Evolutionary conservation across 768 basidiomycete species (phyloP).

Genomic region (Leccinum imitatum): DNA sequence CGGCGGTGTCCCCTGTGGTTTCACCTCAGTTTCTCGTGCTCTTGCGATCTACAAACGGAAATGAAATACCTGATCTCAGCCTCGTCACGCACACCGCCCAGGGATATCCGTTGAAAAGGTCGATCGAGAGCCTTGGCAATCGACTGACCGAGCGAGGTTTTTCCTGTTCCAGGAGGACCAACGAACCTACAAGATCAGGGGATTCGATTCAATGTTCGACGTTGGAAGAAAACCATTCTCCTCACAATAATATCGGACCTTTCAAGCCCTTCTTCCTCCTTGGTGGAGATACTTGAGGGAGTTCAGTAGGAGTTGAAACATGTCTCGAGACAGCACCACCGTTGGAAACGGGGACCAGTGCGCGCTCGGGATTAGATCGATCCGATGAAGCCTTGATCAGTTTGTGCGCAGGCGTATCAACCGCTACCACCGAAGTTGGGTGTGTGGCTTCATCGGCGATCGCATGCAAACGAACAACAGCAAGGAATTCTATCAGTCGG

Average conservation of each 20-base stretch:
- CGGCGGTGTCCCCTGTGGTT: slow-evolving; percentile 55
- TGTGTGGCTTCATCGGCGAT: slow-evolving; percentile 23
- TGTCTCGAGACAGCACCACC: slow-evolving; percentile 15
- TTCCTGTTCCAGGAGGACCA: slow-evolving; percentile 89
- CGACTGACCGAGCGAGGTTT: slow-evolving; percentile 88
- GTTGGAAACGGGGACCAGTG: slow-evolving; percentile 20
- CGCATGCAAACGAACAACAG: slow-evolving; percentile 66
- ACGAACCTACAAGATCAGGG: slow-evolving; percentile 55
- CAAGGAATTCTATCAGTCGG: slow-evolving; percentile 87
- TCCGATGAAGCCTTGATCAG: slow-evolving; percentile 19
- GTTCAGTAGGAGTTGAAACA: slow-evolving; percentile 5
- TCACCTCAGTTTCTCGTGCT: slow-evolving; percentile 2
- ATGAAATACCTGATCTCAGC: slow-evolving; percentile 60
- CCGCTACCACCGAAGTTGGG: not conserved
- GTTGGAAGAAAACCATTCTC: not conserved
- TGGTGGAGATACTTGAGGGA: slow-evolving; percentile 2
- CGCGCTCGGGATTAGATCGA: slow-evolving; percentile 20
- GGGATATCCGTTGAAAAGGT: slow-evolving; percentile 89
- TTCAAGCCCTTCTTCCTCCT: slow-evolving; percentile 48
- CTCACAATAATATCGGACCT: slow-evolving; percentile 70
- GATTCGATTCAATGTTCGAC: not conserved
- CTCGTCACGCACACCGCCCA: slow-evolving; percentile 93
- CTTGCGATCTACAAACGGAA: slow-evolving; percentile 8
- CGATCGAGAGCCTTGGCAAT: slow-evolving; percentile 79
- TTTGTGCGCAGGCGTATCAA: slow-evolving; percentile 19